Evolutionary conservation across 768 basidiomycete species (phyloP).

Genomic region (Sarcodon sp.): DNA sequence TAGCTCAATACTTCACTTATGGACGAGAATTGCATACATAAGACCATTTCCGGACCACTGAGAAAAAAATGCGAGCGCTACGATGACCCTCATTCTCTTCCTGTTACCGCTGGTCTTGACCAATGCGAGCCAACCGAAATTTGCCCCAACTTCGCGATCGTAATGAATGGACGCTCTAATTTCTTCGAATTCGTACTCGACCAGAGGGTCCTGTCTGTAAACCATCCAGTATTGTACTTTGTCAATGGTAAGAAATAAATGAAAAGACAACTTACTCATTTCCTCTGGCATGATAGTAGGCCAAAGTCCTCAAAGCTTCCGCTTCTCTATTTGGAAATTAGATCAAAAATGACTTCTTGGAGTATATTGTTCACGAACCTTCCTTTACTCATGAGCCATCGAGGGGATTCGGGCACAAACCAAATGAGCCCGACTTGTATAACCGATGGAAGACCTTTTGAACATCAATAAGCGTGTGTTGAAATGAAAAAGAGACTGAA

Average conservation of each 20-base stretch:
- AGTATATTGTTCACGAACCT: constrained; percentile 8
- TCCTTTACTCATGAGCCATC: constrained; percentile 24
- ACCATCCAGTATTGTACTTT: neutral
- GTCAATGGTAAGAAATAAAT: neutral
- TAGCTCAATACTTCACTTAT: neutral
- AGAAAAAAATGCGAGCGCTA: constrained; percentile 47
- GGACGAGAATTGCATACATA: constrained; percentile 11
- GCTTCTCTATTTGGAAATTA: constrained; percentile 12
- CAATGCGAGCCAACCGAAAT: constrained; percentile 27
- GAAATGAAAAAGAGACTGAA: neutral
- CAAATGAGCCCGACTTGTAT: constrained; percentile 22
- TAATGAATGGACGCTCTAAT: constrained; percentile 41
- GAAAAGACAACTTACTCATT: constrained; percentile 10
- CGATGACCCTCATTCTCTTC: constrained; percentile 39
- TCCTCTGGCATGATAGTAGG: constrained; percentile 28
- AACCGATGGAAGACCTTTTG: constrained; percentile 14
- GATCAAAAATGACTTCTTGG: neutral
- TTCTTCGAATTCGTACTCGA: constrained; percentile 50
- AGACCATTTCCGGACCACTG: constrained; percentile 47
- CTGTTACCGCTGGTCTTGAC: constrained; percentile 39
- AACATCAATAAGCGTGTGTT: neutral
- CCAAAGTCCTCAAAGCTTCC: constrained; percentile 21
- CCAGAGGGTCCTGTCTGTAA: constrained; percentile 32
- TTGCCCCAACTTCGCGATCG: constrained; percentile 6
- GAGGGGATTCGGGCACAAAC: constrained; percentile 27